Evolutionary conservation across 169 alveolate species (phyloP).

Genomic region (Cryptosporidium viatorum): DNA sequence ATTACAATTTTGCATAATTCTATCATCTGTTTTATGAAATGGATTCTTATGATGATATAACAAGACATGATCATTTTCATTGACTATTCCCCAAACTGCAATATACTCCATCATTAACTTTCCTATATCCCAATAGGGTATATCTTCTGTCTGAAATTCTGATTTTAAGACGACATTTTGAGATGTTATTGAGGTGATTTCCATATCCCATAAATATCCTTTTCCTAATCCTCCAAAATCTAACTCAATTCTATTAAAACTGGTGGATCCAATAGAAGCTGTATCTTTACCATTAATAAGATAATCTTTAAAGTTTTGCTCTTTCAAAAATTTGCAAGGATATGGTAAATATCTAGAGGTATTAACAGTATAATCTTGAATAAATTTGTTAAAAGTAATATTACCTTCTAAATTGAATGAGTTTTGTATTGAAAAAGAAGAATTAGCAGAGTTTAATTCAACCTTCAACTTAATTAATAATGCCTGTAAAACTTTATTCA

Average conservation of each 20-base stretch:
- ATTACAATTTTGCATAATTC: not conserved
- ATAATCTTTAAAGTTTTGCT: not conserved
- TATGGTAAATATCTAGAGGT: not conserved
- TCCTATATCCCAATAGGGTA: conserved; percentile 61
- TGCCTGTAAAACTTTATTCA: not conserved
- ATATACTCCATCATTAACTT: conserved; percentile 45
- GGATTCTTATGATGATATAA: conserved; percentile 65
- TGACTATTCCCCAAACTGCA: conserved; percentile 57
- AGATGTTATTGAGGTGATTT: conserved; percentile 36
- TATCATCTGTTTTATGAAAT: conserved; percentile 24
- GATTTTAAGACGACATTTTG: conserved; percentile 35
- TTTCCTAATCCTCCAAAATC: conserved; percentile 63
- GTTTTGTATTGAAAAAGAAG: conserved; percentile 12
- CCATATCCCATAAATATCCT: conserved; percentile 58
- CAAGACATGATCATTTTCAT: conserved; percentile 25
- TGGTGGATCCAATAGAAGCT: not conserved
- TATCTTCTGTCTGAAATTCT: conserved; percentile 11
- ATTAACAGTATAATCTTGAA: not conserved
- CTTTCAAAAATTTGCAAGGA: not conserved
- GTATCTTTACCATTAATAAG: not conserved
- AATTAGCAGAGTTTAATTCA: conserved; percentile 4
- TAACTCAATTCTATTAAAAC: conserved; percentile 14
- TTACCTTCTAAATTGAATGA: not conserved
- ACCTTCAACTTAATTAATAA: not conserved
- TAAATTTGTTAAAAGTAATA: not conserved